Base-by-base conservation (phyloP, 805 yeast genomes). In the Nakazawaea siamensis region DNA sequence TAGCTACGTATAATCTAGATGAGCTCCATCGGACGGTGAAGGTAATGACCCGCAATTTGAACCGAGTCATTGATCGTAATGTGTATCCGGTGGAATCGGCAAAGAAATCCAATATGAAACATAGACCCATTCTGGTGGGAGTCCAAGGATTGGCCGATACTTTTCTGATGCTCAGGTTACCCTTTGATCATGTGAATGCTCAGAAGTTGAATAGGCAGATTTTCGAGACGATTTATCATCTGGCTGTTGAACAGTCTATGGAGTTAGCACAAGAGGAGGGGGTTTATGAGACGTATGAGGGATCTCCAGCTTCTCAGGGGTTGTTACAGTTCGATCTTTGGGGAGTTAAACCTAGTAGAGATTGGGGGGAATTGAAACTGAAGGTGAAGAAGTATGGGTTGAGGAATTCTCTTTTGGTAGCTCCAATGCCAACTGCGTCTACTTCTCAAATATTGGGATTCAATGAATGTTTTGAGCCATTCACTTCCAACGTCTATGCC, bases 391-490 rank as follows among this genome's bases (percentile, higher is more conserved):
- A 61, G 43, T 60, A 64, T 48, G 80, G 80, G 30, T 47, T 73
- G 30, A 64, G 80, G 57, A 73, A 73, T 57, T 73, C 80, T 24
- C 60, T 73, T 44, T 64, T 73, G 44, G 76, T 73, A 42, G 80
- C 80, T 1, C 78, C 78, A 41, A 73, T 73, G 80, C 80, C 80
- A 29, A 73, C 80, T 40, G 79, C 79, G n/a, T 73, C 79, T 17
- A 73, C 79, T 4, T 73, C 79, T 8, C 80, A 73, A 52, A 73
- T 73, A 41, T 62, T 73, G 49, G 80, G 79, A 44, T 68, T 66
- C 54, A 73, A 70, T 49, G 80, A 73, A 52, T 73, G 79, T 52
- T 73, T 73, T 50, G 80, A 73, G 55, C 80, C 80, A 25, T 71
- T 66, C 56, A 73, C 80, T 19, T 73, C 79, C 17, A 73, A 73